Conservation (phyloP, 1,139 yeast genomes). For the Magnusiomyces paraingens region DNA sequence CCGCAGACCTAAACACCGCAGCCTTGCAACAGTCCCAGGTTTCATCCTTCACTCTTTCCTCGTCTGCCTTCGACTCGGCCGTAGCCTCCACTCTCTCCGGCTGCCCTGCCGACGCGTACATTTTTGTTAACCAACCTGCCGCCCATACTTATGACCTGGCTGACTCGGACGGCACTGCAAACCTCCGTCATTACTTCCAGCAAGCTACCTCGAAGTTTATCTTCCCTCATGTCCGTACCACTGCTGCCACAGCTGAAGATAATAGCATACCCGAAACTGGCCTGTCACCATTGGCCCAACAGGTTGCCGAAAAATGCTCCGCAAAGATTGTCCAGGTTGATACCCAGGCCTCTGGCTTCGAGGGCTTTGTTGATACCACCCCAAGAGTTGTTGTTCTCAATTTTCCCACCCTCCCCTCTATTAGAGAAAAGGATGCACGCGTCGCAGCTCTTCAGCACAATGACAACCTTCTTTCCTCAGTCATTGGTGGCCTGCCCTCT, state of each 20-base stretch:
- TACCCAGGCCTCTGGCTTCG: constrained; percentile 23
- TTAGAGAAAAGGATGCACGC: constrained; percentile 16
- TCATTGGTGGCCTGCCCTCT: constrained; percentile 30
- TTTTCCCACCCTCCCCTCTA: constrained; percentile 21
- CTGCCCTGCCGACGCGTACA: constrained; percentile 35
- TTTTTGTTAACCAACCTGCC: constrained; percentile 34
- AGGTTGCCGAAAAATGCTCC: constrained; percentile 27
- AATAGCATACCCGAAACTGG: constrained; percentile 1
- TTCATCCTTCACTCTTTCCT: constrained; percentile 9
- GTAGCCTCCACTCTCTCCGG: constrained; percentile 21
- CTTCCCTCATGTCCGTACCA: constrained; percentile 14
- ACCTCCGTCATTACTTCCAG: constrained; percentile 24
- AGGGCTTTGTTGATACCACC: constrained; percentile 26
- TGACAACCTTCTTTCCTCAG: constrained; percentile 27
- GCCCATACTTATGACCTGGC: constrained; percentile 30
- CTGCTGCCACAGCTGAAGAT: not conserved
- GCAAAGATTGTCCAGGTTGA: constrained; percentile 28
- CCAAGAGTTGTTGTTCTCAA: constrained; percentile 30
- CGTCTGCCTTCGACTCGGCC: constrained; percentile 17
- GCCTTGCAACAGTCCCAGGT: constrained; percentile 9
- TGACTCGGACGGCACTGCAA: constrained; percentile 13
- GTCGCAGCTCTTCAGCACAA: constrained; percentile 22
- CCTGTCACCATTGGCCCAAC: constrained; percentile 17
- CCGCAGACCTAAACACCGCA: constrained; percentile 8
- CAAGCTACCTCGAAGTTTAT: constrained; percentile 22